phyloP scores from a whole-genome alignment of 78 protist species.

The Dictyostelium firmibasis region DNA sequence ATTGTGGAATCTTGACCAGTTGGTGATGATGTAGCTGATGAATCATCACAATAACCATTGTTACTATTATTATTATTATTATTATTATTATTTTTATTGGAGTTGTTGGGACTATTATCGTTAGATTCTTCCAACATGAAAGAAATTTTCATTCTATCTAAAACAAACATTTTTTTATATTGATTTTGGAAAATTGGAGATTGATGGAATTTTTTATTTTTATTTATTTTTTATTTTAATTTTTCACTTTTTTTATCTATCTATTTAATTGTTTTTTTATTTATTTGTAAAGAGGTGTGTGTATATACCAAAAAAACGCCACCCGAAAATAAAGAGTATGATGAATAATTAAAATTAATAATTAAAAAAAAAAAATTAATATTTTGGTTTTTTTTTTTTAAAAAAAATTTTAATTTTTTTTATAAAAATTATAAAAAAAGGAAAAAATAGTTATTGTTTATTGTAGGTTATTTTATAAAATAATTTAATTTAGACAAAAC shows the following conservation, averaged over 20 bases:
- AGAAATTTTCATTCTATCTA: constrained; percentile 61
- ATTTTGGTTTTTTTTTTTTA: not conserved
- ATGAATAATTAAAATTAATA: too few species aligned
- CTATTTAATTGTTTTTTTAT: too few species aligned
- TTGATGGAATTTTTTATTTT: not conserved
- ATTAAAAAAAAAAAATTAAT: too few species aligned
- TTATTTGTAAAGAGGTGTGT: not conserved
- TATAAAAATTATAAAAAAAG: too few species aligned
- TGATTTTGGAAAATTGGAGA: not conserved
- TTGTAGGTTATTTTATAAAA: not conserved
- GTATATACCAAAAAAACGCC: not conserved
- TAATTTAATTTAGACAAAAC: not conserved
- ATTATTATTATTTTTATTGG: not conserved
- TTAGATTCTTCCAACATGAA: constrained; percentile 4
- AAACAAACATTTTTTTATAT: constrained; percentile 21
- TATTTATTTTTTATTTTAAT: too few species aligned
- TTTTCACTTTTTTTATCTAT: too few species aligned
- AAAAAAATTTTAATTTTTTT: too few species aligned
- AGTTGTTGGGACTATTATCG: not conserved
- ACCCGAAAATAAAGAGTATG: too few species aligned
- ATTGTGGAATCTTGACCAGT: not conserved
- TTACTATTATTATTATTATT: not conserved
- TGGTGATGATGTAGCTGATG: not conserved
- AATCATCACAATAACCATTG: not conserved
- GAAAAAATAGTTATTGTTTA: not conserved